phyloP scores from a whole-genome alignment of 495 filamentous ascomycete genomes.

The Hamigera avellanea region DNA sequence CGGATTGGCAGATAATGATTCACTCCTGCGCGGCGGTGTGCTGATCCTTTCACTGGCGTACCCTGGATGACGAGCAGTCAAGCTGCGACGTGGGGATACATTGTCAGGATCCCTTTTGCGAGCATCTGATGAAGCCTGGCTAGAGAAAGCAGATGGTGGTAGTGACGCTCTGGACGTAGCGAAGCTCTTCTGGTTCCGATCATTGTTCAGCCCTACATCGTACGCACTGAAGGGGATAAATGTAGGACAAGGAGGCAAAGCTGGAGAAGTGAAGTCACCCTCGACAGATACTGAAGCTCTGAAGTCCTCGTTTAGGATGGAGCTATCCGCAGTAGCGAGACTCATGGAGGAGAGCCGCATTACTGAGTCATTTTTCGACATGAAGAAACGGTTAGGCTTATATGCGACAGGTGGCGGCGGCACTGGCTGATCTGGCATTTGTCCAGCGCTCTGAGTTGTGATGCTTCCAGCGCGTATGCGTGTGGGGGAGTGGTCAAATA shows the following conservation, averaged over 20 bases:
- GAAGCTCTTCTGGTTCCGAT: conserved; percentile 16
- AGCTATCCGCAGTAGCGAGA: conserved; percentile 36
- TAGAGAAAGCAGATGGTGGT: conserved; percentile 11
- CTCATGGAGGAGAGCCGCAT: conserved; percentile 33
- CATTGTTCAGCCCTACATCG: conserved; percentile 30
- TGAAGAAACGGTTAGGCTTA: conserved; percentile 19
- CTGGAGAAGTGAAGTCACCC: conserved; percentile 20
- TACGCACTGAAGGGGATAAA: conserved; percentile 32
- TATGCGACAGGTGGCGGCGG: conserved; percentile 32
- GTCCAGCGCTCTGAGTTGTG: conserved; percentile 28
- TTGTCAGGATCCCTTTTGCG: conserved; percentile 14
- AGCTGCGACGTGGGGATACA: conserved; percentile 25
- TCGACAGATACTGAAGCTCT: conserved; percentile 17
- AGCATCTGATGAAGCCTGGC: conserved; percentile 6
- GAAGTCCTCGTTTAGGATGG: conserved; percentile 32
- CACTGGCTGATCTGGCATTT: conserved; percentile 27
- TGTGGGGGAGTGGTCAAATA: conserved; percentile 14
- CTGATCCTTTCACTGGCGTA: conserved; percentile 14
- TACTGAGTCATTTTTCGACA: conserved; percentile 27
- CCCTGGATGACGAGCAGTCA: conserved; percentile 24
- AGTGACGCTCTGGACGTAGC: conserved; percentile 12
- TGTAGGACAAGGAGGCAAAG: conserved; percentile 25
- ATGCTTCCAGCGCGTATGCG: conserved; percentile 28
- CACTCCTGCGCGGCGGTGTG: conserved; percentile 22
- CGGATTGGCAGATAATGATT: conserved; percentile 20